Evolutionary conservation across 2,329 filamentous ascomycete species (phyloP), one percentile per base, ranked within the genome.

Genomic region (Cercospora janseana): DNA sequence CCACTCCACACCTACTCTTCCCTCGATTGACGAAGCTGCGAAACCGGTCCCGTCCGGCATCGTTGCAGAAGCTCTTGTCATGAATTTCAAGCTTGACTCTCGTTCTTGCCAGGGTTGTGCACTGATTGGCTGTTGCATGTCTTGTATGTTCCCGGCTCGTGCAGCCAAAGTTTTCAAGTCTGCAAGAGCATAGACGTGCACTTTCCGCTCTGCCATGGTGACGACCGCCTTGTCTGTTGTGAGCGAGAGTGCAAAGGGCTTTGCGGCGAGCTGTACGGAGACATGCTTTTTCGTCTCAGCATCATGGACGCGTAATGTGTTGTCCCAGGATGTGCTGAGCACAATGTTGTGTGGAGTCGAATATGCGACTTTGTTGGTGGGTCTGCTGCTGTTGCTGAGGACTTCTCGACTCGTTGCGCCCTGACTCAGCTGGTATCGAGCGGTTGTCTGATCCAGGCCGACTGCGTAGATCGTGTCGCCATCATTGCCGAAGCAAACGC

Each of bases 41-140:
- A 97, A 98, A 4, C 93, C 93, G 8, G 86, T 87, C 60, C 96
- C 93, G 63, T 93, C 91, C 10, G 93, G 92, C 93, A 98, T 97
- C 70, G 92, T 95, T 12, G 90, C 85, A 0, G 97, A 87, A 13
- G 88, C 88, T 52, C 93, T 82, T 1, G 92, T 97, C 77, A 96
- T 89, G 72, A 95, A 98, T 69, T 96, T 95, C 65, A 98, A 79
- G 20, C 87, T 94, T 45, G 88, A 95, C 70, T 98, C 93, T 54
- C 93, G 83, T 62, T 88, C 82, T 70, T 98, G 93, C 89, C 89
- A 96, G 0, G 92, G 91, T 10, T 69, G 64, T 7, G 64, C 72
- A 12, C 58, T 45, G 7, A 59, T 46, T 4, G 58, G 23, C 18
- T 53, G 46, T 29, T 52, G 52, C 10, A 40, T 45, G 5, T 42